Evolutionary conservation across 768 basidiomycete genomes (phyloP).

Genomic region (Postia placenta): DNA sequence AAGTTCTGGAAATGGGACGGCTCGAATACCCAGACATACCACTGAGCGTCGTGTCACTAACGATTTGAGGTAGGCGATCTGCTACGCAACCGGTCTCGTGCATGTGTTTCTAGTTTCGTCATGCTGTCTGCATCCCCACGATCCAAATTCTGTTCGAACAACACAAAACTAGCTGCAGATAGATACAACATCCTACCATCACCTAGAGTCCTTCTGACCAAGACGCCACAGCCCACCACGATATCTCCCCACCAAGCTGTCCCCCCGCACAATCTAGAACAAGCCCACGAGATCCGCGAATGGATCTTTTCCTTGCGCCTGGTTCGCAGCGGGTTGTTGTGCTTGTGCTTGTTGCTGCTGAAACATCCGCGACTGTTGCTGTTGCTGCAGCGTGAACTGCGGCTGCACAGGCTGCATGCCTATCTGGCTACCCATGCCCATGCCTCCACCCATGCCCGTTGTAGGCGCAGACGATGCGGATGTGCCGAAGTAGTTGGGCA

Average conservation of each 20-base stretch:
- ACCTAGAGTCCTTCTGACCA: no score
- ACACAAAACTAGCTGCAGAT: no score
- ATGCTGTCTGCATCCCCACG: no score
- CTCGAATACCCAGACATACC: neutral
- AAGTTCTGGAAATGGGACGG: neutral
- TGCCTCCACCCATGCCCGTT: slow-evolving; percentile 5
- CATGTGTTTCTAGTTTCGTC: no score
- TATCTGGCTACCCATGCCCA: slow-evolving; percentile 4
- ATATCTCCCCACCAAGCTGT: no score
- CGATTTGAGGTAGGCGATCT: no score
- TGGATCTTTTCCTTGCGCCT: slow-evolving; percentile 57
- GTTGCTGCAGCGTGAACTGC: slow-evolving; percentile 12
- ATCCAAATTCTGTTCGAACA: no score
- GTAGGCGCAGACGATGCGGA: neutral
- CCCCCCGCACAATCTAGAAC: no score
- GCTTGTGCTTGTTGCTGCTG: slow-evolving; percentile 14
- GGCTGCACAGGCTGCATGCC: slow-evolving; percentile 8
- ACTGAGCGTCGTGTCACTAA: no score
- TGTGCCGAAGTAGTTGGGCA: slow-evolving; percentile 20
- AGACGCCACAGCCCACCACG: no score
- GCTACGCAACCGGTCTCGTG: no score
- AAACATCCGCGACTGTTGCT: slow-evolving; percentile 8
- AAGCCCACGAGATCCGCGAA: slow-evolving; percentile 79
- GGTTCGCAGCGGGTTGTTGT: slow-evolving; percentile 1
- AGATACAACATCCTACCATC: no score